Evolutionary conservation across 2,329 filamentous ascomycete species (phyloP).

Genomic region (Phialemoniopsis sp.): DNA sequence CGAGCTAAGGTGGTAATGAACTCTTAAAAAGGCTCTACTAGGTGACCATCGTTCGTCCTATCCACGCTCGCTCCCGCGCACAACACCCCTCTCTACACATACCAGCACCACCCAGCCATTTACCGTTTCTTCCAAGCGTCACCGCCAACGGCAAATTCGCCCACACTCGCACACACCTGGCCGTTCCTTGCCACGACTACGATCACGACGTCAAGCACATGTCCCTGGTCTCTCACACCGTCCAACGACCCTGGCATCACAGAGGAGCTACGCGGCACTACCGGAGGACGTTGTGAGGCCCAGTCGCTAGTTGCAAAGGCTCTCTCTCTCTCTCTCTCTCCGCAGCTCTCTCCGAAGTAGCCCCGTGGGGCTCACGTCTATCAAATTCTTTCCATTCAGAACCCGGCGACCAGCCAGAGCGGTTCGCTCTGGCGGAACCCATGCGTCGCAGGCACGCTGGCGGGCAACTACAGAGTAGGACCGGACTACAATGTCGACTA

Average conservation of each 20-base stretch:
- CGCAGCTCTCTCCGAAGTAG: conserved; percentile 31
- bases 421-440: conserved; percentile 73
- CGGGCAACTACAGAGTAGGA: conserved; percentile 68
- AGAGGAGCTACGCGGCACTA: too few species aligned
- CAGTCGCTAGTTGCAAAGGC: too few species aligned
- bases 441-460: conserved; percentile 69
- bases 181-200: not conserved
- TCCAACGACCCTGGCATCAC: too few species aligned
- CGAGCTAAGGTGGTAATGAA: conserved; percentile 20
- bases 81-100: too few species aligned
- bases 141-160: too few species aligned
- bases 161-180: conserved; percentile 5
- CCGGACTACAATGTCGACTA: conserved; percentile 72
- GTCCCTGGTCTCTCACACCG: too few species aligned
- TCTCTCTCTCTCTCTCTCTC: conserved; percentile 4
- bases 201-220: too few species aligned
- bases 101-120: too few species aligned
- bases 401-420: conserved; percentile 68
- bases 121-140: too few species aligned
- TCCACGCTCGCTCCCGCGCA: too few species aligned
- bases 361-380: conserved; percentile 49
- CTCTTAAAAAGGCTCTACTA: conserved; percentile 16
- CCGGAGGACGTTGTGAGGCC: too few species aligned
- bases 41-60: too few species aligned
- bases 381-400: conserved; percentile 58